These are phyloP conservation scores for Parietaria judaica DNA, from an alignment of 306 rosid species.

Conservation along the genomic window DNA sequence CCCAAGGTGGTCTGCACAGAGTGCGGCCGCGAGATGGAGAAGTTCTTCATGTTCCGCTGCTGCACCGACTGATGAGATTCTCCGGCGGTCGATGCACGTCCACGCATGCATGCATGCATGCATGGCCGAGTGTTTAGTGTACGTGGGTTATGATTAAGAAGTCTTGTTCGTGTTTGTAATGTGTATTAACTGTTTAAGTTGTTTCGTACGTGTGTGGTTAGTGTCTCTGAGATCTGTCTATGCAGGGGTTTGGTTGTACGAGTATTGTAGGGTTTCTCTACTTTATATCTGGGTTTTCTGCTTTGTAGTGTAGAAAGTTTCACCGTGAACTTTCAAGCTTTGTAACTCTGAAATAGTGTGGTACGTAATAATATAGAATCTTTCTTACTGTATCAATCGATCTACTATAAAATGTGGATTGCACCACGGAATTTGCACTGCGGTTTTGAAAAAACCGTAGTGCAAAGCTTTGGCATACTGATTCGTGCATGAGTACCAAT, in stretches of 20 bases:
- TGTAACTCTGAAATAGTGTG: neutral
- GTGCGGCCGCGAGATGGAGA: slow-evolving; percentile 85
- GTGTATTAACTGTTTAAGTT: no score
- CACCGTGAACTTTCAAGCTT: neutral
- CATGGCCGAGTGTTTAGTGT: no score
- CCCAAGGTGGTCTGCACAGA: slow-evolving; percentile 70
- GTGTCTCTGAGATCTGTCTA: neutral
- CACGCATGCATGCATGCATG: no score
- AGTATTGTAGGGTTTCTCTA: neutral
- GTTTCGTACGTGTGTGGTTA: neutral
- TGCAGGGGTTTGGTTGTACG: no score
- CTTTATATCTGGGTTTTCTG: neutral
- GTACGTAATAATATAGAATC: neutral
- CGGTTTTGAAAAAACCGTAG: no score
- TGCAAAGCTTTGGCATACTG: no score
- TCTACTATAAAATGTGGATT: no score
- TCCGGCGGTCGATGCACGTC: no score
- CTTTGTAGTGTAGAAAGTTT: slow-evolving; percentile 1
- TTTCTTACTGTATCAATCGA: neutral
- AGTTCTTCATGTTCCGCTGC: slow-evolving; percentile 81
- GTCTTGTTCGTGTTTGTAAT: no score
- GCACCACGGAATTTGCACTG: no score
- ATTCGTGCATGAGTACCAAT: no score
- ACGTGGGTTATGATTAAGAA: no score
- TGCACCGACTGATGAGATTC: slow-evolving; percentile 30